These are phyloP conservation scores for Canariomyces notabilis DNA, from an alignment of 2,329 filamentous ascomycete genomes.

Conservation along the genomic window DNA sequence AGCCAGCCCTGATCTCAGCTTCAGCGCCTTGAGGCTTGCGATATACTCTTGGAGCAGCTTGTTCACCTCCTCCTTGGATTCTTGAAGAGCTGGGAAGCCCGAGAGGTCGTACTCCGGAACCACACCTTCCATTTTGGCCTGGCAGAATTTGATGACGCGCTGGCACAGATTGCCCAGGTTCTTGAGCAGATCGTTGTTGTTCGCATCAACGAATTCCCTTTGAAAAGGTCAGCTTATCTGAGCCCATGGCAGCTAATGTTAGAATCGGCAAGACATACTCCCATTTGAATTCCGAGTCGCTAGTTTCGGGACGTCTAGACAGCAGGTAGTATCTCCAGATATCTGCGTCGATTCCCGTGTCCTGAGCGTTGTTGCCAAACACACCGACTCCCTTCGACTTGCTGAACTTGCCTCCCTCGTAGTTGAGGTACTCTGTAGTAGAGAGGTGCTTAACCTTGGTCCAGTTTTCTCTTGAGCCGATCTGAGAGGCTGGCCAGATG, in stretches of 20 bases:
- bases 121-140: constrained; percentile 66
- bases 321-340: constrained; percentile 95
- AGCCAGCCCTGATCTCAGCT: constrained; percentile 61
- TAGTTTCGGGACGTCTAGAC: constrained; percentile 76
- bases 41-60: constrained; percentile 62
- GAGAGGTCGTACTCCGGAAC: constrained; percentile 59
- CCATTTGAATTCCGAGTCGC: constrained; percentile 90
- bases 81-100: constrained; percentile 47
- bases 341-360: constrained; percentile 76
- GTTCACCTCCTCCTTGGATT: constrained; percentile 60
- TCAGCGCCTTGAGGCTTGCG: constrained; percentile 63
- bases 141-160: constrained; percentile 68
- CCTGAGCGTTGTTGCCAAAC: constrained; percentile 83
- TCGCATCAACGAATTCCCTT: constrained; percentile 43
- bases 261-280: constrained; percentile 32
- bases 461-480: constrained; percentile 82
- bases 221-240: constrained; percentile 3
- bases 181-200: constrained; percentile 83
- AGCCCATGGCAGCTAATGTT: background rate
- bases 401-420: constrained; percentile 86
- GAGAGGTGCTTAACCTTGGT: constrained; percentile 84
- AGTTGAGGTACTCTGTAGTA: constrained; percentile 85
- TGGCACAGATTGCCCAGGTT: constrained; percentile 73
- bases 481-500: constrained; percentile 82
- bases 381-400: constrained; percentile 88